Base-by-base conservation (phyloP, 2,329 filamentous ascomycete genomes). In the Colletotrichum neosansevieriae region DNA sequence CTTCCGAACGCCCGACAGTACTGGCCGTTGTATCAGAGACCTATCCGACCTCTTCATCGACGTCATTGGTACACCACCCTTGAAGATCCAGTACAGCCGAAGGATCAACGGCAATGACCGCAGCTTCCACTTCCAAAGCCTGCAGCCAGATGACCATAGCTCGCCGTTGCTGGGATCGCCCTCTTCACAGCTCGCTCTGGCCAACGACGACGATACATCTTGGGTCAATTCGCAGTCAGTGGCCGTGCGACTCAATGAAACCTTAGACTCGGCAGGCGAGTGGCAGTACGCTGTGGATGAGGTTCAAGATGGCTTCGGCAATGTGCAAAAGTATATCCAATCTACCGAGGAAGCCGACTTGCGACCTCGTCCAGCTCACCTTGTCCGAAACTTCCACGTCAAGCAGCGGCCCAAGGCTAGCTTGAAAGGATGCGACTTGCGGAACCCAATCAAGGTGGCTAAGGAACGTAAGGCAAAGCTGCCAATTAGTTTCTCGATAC, bases 271-370 rank as follows among this genome's bases (percentile, higher is more conserved):
- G 6, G 87, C 91, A 58, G 96, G 95, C 15, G 86, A 89, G 59
- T 98, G 95, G 94, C 86, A 92, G 69, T 99, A 98, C 76, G 91
- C 92, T 1, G 90, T 99, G 60, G 93, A 98, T 73, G 93, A 98
- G 78, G 93, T 99, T 9, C 89, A 93, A 68, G 96, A 99, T 81
- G 95, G 90, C 2, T 92, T 94, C 72, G 94, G 94, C 53, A 99
- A 99, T 74, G 82, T 91, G 42, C 90, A 94, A 67, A 92, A 90
- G 71, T 99, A 97, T 76, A 82, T 86, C 3, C 81, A 84, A 4
- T 79, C 85, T 3, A 83, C 86, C 13, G 92, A 96, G 47, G 92
- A 96, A n/a, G 82, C 85, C 40, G 90, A 93, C 17, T 82, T 83
- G 57, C 89, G 86, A 70, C 82, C 85, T 4, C 90, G 88, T 74